phyloP scores from a whole-genome alignment of 768 basidiomycete species.

The Mycena vitilis region DNA sequence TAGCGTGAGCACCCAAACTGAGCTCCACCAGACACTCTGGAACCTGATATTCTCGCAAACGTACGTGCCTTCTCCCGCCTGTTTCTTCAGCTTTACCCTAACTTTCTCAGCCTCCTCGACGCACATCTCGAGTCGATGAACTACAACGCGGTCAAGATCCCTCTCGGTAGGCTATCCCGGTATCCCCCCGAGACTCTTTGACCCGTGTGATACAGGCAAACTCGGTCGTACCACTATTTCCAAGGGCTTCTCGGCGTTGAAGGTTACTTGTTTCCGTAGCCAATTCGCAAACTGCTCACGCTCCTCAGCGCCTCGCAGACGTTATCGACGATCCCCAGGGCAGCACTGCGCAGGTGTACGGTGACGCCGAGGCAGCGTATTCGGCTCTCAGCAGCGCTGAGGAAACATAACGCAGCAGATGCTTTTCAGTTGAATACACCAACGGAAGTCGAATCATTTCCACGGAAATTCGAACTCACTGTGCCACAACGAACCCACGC shows the following conservation, averaged over 20 bases:
- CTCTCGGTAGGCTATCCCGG: conserved; percentile 1
- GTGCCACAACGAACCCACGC: too few relatives aligned
- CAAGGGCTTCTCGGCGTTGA: conserved; percentile 15
- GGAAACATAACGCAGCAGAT: too few relatives aligned
- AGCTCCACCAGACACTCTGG: not conserved
- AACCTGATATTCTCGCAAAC: conserved; percentile 12
- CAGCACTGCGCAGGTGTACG: not conserved
- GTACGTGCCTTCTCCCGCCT: not conserved
- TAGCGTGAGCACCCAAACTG: not conserved
- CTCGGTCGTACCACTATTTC: conserved; percentile 11
- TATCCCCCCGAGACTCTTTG: too few relatives aligned
- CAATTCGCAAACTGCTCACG: not conserved
- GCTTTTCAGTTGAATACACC: too few relatives aligned
- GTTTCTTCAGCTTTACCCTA: not conserved
- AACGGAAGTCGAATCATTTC: too few relatives aligned
- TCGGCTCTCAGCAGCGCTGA: conserved; percentile 13
- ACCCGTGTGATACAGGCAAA: not conserved
- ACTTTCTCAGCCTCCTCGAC: not conserved
- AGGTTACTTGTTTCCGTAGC: not conserved
- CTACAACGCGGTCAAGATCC: conserved; percentile 13
- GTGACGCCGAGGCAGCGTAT: not conserved
- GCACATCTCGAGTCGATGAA: conserved; percentile 17
- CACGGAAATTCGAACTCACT: too few relatives aligned
- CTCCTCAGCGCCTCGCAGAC: conserved; percentile 9
- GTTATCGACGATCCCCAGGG: conserved; percentile 18